Base-by-base conservation (phyloP, 768 basidiomycete species). In the Leucogyrophana mollusca region DNA sequence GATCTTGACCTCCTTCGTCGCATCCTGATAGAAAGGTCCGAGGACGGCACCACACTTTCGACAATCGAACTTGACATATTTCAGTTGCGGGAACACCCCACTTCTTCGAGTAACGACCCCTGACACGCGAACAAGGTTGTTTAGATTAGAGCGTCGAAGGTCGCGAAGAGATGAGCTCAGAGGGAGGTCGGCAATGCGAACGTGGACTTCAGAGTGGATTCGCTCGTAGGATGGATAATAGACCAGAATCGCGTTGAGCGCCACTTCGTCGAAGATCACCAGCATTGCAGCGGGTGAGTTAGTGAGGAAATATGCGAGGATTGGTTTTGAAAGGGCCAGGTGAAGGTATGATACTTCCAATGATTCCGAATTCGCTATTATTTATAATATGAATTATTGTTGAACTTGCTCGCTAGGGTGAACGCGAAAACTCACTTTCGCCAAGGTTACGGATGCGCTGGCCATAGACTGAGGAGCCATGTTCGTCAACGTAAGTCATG, bases 61-160 rank as follows among this genome's bases (percentile, higher is more conserved):
- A 67, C 96, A 99, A 65, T 98, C 93, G 58, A 99, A 99, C 64
- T 97, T 98, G 66, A 99, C 94, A 60, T 97, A 96, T 71, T 99
- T 98, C 49, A 99, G 73, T 66, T 99, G 96, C n/a, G 96, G 96
- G 68, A 98, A 98, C 9, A 99, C 94, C 9, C 96, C 95, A 8
- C 85, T 92, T 32, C 96, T 79, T 47, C 96, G 76, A 1, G 96
- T 99, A 36, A 99, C 96, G 14, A 99, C 96, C 10, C 96, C 96
- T 7, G 87, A 82, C 6, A 99, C 89, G 30, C 96, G 87, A 24
- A 99, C 94, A 34, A 99, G 85, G 54, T 90, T 93, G 72, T 98
- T 97, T 40, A 98, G 77, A 60, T 98, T 87, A 33, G 82, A 78
- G 39, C 96, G 86, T 21, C 96, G 87, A 27, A 99, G 82, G 59